Percentiles rank a stretch among this genome's conserved stretches.
These are phyloP conservation scores for Nakaseomyces delphensis DNA, from an alignment of 1,139 yeast species.

Conservation along the genomic window DNA sequence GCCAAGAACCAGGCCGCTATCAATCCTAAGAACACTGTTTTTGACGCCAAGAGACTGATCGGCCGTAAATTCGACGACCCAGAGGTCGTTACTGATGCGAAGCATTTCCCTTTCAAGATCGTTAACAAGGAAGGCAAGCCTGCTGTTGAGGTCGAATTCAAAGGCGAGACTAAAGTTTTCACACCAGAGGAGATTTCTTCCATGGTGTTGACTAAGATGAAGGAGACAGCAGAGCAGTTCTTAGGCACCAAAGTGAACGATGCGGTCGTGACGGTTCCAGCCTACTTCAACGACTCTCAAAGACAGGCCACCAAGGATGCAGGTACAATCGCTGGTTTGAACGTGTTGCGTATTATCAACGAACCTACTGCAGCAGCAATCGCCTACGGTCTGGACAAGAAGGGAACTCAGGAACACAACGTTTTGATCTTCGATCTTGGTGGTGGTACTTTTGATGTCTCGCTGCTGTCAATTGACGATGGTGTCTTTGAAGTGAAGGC, in stretches of 20 bases:
- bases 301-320: conserved; percentile 96
- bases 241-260: conserved; percentile 83
- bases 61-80: conserved; percentile 74
- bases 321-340: conserved; percentile 87
- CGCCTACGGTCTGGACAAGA: conserved; percentile 92
- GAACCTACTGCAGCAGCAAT: conserved; percentile 97
- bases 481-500: conserved; percentile 99
- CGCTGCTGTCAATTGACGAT: conserved; percentile 91
- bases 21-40: conserved; percentile 72
- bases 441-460: conserved; percentile 95
- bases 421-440: conserved; percentile 89
- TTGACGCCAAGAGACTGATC: conserved; percentile 81
- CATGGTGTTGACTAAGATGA: conserved; percentile 87
- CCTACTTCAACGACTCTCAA: conserved; percentile 93
- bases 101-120: conserved; percentile 72
- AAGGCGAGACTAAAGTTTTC: conserved; percentile 63
- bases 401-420: conserved; percentile 79
- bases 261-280: conserved; percentile 94
- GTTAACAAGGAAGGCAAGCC: conserved; percentile 70
- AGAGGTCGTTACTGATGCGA: conserved; percentile 71
- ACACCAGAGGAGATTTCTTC: conserved; percentile 90
- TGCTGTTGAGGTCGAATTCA: conserved; percentile 61
- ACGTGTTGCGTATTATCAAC: conserved; percentile 82
- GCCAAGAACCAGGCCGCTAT: conserved; percentile 91
- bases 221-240: conserved; percentile 86